Conservation (phyloP, 2,329 filamentous ascomycete species). For the Chaetomium sp. region DNA sequence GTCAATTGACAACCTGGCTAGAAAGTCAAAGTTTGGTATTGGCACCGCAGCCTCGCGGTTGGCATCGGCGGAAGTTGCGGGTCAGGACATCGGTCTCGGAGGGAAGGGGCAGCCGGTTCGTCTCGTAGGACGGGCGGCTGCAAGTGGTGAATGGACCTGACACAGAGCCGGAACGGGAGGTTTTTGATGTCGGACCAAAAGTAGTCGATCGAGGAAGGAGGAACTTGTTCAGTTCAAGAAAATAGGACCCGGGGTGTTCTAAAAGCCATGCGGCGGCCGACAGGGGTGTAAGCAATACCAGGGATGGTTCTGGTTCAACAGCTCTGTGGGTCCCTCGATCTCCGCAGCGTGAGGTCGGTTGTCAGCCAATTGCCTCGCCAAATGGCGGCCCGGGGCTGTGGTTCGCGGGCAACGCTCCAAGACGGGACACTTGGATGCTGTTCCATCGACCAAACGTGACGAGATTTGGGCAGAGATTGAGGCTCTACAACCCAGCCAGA, state of each 20-base stretch:
- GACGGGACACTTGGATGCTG: neutral
- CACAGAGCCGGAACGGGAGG: neutral
- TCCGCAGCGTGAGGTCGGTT: slow-evolving; percentile 1
- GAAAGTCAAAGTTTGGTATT: slow-evolving; percentile 1
- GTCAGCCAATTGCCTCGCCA: slow-evolving; percentile 20
- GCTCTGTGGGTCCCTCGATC: slow-evolving; percentile 14
- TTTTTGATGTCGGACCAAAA: neutral
- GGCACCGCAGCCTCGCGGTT: slow-evolving; percentile 22
- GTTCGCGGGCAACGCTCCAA: slow-evolving; percentile 18
- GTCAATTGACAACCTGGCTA: slow-evolving; percentile 22
- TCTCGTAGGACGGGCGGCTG: neutral
- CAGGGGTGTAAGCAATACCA: slow-evolving; percentile 19
- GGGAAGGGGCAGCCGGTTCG: neutral
- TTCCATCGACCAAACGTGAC: neutral
- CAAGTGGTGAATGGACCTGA: neutral
- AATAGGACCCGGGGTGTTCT: neutral
- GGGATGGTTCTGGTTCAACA: slow-evolving; percentile 12
- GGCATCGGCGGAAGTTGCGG: neutral
- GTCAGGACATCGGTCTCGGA: slow-evolving; percentile 13
- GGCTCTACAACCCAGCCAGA: neutral
- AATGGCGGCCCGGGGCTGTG: slow-evolving; percentile 25
- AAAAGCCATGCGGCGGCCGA: neutral
- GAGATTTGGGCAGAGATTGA: neutral
- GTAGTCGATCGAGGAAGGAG: neutral
- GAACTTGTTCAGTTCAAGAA: neutral